Base-by-base conservation (phyloP, 1,139 yeast genomes). In the Hansenula lynferdii region DNA sequence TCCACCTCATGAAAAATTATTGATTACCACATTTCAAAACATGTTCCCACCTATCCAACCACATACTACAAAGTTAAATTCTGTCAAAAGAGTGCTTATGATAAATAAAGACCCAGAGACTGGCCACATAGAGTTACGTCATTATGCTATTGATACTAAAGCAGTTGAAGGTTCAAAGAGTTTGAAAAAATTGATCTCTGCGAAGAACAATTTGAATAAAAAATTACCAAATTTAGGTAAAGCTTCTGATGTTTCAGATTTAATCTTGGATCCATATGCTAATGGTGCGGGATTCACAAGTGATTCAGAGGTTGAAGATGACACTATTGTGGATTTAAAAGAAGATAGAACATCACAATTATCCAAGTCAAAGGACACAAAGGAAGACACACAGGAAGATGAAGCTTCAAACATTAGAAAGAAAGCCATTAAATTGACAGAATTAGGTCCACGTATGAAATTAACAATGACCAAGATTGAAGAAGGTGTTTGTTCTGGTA, bases 21-120 rank as follows among this genome's bases (percentile, higher is more conserved):
- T 90, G 48, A 79, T 95, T 24, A 86, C 97, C 3, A 81, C 90
- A 67, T 87, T 94, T 65, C 98, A 92, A 61, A 89, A 89, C 64
- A 79, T 92, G 78, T 89, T 92, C 60, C 99, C 99, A 6, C 89
- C 98, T 17, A 82, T 94, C 50, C 77, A 75, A 16, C 96, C 96
- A 18, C 84, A 84, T 45, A 66, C 68, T 45, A 86, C 95, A 24
- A 80, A 78, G 48, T 82, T 92, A 22, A 67, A 72, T 30, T 69
- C 83, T 1, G 90, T 94, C 45, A 82, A 80, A 54, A 72, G 99
- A 52, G 97, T 94, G 9, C 67, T 94, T 53, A 74, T 94, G 76
- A 67, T 94, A 43, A 82, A 84, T 58, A 85, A 81, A 55, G 82
- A 82, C 53, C 71, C 73, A 23, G 78, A 72, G 38, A 79, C 87